These are phyloP conservation scores for Schwanniomyces pseudopolymorphus DNA, from an alignment of 805 yeast species.

Conservation along the genomic window DNA sequence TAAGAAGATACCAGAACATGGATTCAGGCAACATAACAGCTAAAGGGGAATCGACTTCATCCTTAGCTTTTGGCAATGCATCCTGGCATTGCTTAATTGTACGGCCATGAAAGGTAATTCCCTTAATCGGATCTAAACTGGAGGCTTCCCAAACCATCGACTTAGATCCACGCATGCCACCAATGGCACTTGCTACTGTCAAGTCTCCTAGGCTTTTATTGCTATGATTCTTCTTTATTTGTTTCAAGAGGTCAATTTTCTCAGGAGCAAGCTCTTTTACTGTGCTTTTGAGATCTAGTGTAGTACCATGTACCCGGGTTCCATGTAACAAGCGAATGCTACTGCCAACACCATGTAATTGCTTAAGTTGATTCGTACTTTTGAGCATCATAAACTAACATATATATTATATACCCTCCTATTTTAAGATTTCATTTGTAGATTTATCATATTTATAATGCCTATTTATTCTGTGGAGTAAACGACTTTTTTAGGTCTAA, in stretches of 20 bases:
- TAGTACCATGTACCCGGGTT: not conserved
- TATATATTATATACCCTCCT: no score
- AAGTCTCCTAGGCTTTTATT: conserved; percentile 52
- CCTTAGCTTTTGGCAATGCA: conserved; percentile 59
- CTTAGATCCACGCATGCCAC: conserved; percentile 81
- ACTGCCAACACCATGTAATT: not conserved
- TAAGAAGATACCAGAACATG: conserved; percentile 74
- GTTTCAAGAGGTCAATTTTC: conserved; percentile 85
- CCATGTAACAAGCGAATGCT: not conserved
- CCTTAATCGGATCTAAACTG: conserved; percentile 70
- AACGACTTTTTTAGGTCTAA: not conserved
- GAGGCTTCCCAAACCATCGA: conserved; percentile 81
- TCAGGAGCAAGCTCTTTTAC: conserved; percentile 86
- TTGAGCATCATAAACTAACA: not conserved
- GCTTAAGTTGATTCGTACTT: not conserved
- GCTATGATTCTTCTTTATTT: conserved; percentile 87
- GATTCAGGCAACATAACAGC: conserved; percentile 63
- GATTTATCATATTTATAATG: no score
- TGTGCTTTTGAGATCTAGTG: conserved; percentile 80
- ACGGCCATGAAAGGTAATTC: conserved; percentile 76
- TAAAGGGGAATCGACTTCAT: conserved; percentile 50
- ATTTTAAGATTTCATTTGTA: no score
- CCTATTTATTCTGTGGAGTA: not conserved
- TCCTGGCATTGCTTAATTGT: conserved; percentile 72
- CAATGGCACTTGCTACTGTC: conserved; percentile 47